A percentile compares a stretch with the other conserved stretches of the same genome.
Conservation (phyloP, 495 filamentous ascomycete genomes). For the Penicillium angulare region DNA sequence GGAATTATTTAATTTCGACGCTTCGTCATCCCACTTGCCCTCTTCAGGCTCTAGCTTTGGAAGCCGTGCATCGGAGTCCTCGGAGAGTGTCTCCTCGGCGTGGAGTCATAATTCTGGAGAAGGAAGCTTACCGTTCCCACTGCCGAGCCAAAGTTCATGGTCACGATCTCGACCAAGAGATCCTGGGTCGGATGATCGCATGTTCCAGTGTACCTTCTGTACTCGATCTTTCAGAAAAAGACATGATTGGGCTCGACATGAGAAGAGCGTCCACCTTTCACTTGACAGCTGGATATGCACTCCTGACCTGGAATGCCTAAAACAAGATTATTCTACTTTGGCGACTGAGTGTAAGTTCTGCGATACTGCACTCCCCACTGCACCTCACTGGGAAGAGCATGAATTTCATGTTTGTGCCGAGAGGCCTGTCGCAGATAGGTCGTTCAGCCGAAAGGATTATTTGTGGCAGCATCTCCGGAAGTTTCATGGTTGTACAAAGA, state of each 20-base stretch:
- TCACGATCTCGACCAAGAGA: constrained; percentile 37
- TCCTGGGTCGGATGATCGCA: constrained; percentile 44
- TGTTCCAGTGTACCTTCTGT: constrained; percentile 83
- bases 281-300: constrained; percentile 79
- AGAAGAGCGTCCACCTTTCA: constrained; percentile 74
- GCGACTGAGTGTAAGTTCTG: constrained; percentile 65
- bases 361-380: constrained; percentile 53
- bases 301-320: constrained; percentile 5
- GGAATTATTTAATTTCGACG: constrained; percentile 25
- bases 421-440: constrained; percentile 61
- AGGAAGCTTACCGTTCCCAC: constrained; percentile 24
- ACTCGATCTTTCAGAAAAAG: constrained; percentile 77
- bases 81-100: constrained; percentile 34
- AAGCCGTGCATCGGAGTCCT: constrained; percentile 31
- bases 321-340: constrained; percentile 10
- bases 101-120: constrained; percentile 50
- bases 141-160: constrained; percentile 7
- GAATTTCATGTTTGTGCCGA: constrained; percentile 68
- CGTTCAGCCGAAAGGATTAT: constrained; percentile 84
- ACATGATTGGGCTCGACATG: constrained; percentile 83
- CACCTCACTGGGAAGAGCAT: constrained; percentile 66
- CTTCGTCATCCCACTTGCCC: constrained; percentile 24
- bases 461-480: constrained; percentile 77
- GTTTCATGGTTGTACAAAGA: constrained; percentile 65
- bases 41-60: constrained; percentile 33